A percentile compares a stretch with the other conserved stretches of the same genome.
Conservation (phyloP, 805 yeast genomes). For the Metschnikowia sp. region DNA sequence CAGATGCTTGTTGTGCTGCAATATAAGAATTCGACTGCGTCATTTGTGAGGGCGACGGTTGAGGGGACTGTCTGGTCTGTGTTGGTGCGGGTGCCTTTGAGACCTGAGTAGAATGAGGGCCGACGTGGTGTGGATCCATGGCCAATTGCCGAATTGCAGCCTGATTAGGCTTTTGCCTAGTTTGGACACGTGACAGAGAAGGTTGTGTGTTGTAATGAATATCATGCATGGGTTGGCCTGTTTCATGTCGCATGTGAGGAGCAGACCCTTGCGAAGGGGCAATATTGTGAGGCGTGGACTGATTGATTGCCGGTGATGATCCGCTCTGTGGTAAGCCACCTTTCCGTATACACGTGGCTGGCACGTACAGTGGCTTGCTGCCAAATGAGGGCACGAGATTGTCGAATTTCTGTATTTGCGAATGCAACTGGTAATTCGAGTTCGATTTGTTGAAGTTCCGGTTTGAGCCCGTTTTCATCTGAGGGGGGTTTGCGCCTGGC, state of each 20-base stretch:
- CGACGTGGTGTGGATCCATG: not conserved
- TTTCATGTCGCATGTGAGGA: not conserved
- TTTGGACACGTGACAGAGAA: not conserved
- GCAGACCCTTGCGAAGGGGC: not conserved
- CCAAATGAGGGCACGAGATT: slow-evolving; percentile 32
- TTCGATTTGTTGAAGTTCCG: slow-evolving; percentile 35
- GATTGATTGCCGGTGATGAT: not conserved
- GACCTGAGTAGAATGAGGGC: not conserved
- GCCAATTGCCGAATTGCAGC: slow-evolving; percentile 4
- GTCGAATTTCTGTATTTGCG: slow-evolving; percentile 35
- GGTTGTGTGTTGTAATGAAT: not conserved
- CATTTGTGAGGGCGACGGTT: not conserved
- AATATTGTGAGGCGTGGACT: not conserved
- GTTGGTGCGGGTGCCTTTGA: not conserved
- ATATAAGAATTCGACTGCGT: slow-evolving; percentile 6
- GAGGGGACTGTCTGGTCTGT: not conserved
- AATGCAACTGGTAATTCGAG: slow-evolving; percentile 38
- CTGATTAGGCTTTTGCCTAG: slow-evolving; percentile 1
- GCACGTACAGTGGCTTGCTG: slow-evolving; percentile 29
- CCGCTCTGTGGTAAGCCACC: not conserved
- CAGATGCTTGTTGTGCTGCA: slow-evolving; percentile 15
- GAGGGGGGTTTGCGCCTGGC: slow-evolving; percentile 16
- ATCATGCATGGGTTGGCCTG: not conserved
- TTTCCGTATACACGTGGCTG: slow-evolving; percentile 33
- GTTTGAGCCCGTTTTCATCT: slow-evolving; percentile 34